Conservation (phyloP, 352 stramenopile genomes). For the Globisporangium acanthophoron region DNA sequence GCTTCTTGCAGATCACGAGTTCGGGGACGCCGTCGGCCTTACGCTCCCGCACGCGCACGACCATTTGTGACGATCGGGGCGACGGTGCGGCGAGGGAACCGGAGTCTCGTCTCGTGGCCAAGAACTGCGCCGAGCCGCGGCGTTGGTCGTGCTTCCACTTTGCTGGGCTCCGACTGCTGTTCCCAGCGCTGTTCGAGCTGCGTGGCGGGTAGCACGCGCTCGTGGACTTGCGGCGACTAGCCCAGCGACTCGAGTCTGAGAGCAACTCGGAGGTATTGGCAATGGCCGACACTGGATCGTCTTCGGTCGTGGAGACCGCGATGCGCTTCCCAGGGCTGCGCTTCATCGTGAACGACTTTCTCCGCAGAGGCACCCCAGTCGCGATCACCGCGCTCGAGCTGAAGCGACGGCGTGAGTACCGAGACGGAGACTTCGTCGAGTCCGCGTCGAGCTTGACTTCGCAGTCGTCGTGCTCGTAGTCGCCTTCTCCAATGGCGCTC, state of each 20-base stretch:
- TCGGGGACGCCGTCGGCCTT: conserved; percentile 42
- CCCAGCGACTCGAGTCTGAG: conserved; percentile 15
- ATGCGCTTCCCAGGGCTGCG: conserved; percentile 41
- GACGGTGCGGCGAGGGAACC: conserved; percentile 2
- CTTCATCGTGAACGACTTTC: conserved; percentile 69
- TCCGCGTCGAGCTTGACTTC: neutral
- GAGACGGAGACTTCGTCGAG: neutral
- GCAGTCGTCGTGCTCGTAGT: neutral
- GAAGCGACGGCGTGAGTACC: conserved; percentile 16
- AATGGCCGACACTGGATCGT: neutral
- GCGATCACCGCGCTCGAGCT: conserved; percentile 33
- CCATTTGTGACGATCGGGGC: conserved; percentile 39
- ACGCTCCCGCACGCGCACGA: conserved; percentile 48
- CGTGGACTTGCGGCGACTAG: conserved; percentile 52
- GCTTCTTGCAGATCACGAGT: conserved; percentile 59
- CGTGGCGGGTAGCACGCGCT: conserved; percentile 24
- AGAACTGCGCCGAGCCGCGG: neutral
- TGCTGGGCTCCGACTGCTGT: conserved; percentile 4
- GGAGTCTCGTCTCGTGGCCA: conserved; percentile 5
- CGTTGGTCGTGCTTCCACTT: conserved; percentile 10
- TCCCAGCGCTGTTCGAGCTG: neutral
- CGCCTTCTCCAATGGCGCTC: conserved; percentile 16
- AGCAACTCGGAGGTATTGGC: neutral
- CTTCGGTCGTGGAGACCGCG: conserved; percentile 1
- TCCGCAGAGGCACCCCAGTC: conserved; percentile 33